These are phyloP conservation scores for Colletotrichum echinochloae DNA, from an alignment of 2,329 filamentous ascomycete genomes.

Conservation along the genomic window DNA sequence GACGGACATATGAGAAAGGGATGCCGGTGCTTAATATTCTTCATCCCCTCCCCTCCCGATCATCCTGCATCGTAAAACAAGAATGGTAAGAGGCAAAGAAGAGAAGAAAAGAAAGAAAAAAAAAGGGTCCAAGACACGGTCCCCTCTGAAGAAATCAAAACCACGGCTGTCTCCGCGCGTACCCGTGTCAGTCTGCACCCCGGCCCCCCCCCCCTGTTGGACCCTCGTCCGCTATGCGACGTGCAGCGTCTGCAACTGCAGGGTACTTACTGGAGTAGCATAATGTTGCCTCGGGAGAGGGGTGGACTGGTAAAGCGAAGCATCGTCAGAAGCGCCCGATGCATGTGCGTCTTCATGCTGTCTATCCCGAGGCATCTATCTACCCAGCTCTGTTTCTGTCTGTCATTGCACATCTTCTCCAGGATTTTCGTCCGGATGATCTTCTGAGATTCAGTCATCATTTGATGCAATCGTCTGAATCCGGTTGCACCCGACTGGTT, in stretches of 20 bases:
- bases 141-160: background rate
- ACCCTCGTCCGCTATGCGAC: background rate
- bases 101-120: background rate
- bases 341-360: too few relatives aligned
- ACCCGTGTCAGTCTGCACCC: conserved; percentile 8
- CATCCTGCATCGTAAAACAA: background rate
- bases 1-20: background rate
- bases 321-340: too few relatives aligned
- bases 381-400: too few relatives aligned
- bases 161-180: conserved; percentile 3
- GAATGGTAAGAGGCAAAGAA: background rate
- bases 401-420: too few relatives aligned
- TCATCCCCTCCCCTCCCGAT: too few relatives aligned
- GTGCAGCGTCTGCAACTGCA: too few relatives aligned
- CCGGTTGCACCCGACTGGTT: background rate
- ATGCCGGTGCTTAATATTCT: background rate
- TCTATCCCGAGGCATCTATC: too few relatives aligned
- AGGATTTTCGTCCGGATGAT: too few relatives aligned
- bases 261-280: too few relatives aligned
- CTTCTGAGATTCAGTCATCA: background rate
- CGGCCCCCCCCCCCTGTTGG: background rate
- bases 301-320: too few relatives aligned
- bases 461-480: background rate
- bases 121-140: background rate
- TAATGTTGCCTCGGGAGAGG: too few relatives aligned